Percentiles rank a stretch among this genome's conserved stretches.
phyloP scores from a whole-genome alignment of 176 grass and related monocot species.

The Thalia dealbata region DNA sequence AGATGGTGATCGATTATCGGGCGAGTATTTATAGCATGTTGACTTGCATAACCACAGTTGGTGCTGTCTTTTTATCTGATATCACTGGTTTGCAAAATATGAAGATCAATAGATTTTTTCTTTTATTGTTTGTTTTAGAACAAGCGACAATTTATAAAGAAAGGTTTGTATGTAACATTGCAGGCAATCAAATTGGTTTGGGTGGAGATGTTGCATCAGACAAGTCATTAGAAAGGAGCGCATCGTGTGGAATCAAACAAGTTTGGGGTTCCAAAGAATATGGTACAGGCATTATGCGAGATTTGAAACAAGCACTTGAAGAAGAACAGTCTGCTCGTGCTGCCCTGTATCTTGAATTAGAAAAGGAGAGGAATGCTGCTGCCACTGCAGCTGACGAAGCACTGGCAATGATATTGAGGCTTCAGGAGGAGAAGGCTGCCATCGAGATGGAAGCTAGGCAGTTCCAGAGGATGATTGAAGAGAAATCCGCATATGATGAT shows the following conservation, averaged over 20 bases:
- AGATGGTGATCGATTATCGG: background rate
- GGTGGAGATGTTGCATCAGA: background rate
- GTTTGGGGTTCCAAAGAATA: background rate
- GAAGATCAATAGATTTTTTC: background rate
- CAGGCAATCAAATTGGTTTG: background rate
- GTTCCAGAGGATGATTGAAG: slow-evolving; percentile 48
- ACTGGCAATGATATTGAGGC: slow-evolving; percentile 94
- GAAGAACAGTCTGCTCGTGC: slow-evolving; percentile 20
- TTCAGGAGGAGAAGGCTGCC: slow-evolving; percentile 80
- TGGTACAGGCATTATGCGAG: background rate
- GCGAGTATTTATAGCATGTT: background rate
- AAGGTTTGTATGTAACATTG: background rate
- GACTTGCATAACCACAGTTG: background rate
- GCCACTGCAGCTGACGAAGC: slow-evolving; percentile 70
- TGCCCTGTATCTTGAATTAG: slow-evolving; percentile 55
- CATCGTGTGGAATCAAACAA: background rate
- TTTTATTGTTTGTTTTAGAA: background rate
- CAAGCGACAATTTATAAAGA: background rate
- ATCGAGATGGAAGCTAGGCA: slow-evolving; percentile 71
- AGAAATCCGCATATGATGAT: slow-evolving; percentile 60
- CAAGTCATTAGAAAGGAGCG: background rate
- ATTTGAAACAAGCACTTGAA: slow-evolving; percentile 27
- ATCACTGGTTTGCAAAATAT: background rate
- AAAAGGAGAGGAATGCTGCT: slow-evolving; percentile 76
- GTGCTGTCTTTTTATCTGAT: background rate